A percentile compares a stretch with the other conserved stretches of the same genome.
Conservation (phyloP, 1,284 basidiomycete species). For the Sanghuangporus weigelae region DNA sequence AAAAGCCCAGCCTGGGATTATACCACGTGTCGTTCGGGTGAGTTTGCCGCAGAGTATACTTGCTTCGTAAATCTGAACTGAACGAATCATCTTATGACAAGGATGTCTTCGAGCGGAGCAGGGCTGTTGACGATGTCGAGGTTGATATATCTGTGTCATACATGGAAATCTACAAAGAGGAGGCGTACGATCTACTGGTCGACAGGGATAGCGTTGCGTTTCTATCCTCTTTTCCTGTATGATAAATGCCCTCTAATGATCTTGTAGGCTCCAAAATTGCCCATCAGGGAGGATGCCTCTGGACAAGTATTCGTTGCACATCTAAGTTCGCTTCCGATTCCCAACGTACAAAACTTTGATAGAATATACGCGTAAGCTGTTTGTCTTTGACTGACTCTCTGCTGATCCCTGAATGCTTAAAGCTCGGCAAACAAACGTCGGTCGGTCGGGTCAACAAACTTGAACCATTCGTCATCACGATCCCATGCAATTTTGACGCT, state of each 20-base stretch:
- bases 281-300: conserved; percentile 65
- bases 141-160: conserved; percentile 59
- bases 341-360: conserved; percentile 56
- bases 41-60: conserved; percentile 19
- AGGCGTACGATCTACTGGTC: conserved; percentile 77
- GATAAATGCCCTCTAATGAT: not conserved
- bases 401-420: not conserved
- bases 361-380: conserved; percentile 53
- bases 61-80: not conserved
- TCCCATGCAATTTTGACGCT: conserved; percentile 80
- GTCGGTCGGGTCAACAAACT: conserved; percentile 77
- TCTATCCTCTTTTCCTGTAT: not conserved
- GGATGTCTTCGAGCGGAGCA: conserved; percentile 25
- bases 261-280: conserved; percentile 67
- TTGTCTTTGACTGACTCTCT: not conserved
- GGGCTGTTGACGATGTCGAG: conserved; percentile 24
- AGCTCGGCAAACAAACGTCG: conserved; percentile 66
- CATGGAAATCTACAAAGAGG: conserved; percentile 86
- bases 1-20: conserved; percentile 62
- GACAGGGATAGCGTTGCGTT: conserved; percentile 55
- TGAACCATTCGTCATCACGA: conserved; percentile 75
- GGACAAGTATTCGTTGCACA: conserved; percentile 80
- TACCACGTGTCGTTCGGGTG: conserved; percentile 70
- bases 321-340: conserved; percentile 48
- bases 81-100: conserved; percentile 9